phyloP scores from a whole-genome alignment of 768 basidiomycete species.

The Tricholoma bakamatsutake region DNA sequence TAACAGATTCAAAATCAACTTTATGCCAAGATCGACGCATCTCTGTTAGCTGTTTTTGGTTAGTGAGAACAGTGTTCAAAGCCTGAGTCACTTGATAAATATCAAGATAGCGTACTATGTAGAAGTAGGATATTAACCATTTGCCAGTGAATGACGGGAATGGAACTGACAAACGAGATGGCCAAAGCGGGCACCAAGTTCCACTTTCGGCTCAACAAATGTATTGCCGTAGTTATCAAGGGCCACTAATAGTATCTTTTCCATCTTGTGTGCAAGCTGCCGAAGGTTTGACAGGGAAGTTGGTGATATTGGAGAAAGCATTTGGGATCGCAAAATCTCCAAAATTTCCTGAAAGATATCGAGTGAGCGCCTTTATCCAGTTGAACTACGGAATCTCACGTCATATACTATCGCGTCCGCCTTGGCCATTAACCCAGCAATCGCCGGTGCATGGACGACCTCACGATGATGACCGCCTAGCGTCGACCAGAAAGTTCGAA shows the following conservation, averaged over 20 bases:
- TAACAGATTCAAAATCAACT: constrained; percentile 86
- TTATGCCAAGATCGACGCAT: constrained; percentile 88
- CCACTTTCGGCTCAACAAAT: constrained; percentile 89
- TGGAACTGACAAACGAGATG: constrained; percentile 75
- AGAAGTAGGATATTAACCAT: constrained; percentile 7
- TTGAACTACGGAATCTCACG: constrained; percentile 42
- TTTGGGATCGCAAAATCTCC: constrained; percentile 77
- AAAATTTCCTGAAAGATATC: constrained; percentile 69
- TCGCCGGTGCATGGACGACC: constrained; percentile 82
- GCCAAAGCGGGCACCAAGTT: constrained; percentile 85
- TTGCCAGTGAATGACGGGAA: constrained; percentile 3
- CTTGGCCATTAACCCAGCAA: constrained; percentile 84
- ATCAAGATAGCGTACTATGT: constrained; percentile 80
- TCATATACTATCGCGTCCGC: constrained; percentile 90
- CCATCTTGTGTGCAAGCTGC: constrained; percentile 86
- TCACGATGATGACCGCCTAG: constrained; percentile 74
- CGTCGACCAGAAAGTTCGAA: constrained; percentile 81
- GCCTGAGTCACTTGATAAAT: constrained; percentile 92
- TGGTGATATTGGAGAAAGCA: constrained; percentile 71
- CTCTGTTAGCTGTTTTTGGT: constrained; percentile 77
- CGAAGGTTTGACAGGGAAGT: constrained; percentile 65
- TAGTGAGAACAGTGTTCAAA: constrained; percentile 80
- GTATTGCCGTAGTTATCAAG: constrained; percentile 81
- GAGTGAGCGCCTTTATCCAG: constrained; percentile 6
- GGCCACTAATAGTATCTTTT: constrained; percentile 78